phyloP scores from a whole-genome alignment of 1,284 basidiomycete species.

The Mycena citricolor region DNA sequence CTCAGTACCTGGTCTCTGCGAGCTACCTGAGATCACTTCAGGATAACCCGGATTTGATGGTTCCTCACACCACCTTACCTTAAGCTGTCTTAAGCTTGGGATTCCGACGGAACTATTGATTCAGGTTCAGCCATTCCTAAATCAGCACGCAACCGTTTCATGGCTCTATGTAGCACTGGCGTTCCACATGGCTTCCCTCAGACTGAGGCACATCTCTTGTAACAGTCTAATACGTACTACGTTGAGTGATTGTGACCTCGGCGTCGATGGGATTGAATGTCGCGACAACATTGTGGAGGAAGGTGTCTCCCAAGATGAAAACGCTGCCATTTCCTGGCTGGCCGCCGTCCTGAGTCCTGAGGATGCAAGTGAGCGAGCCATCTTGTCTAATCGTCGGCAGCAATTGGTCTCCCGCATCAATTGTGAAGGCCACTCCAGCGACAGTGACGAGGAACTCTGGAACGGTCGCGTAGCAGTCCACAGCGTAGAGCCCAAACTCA shows the following conservation, averaged over 20 bases:
- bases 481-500: conserved; percentile 19
- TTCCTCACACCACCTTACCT: too few species aligned
- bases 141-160: too few species aligned
- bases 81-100: too few species aligned
- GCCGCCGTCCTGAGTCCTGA: conserved; percentile 13
- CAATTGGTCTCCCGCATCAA: conserved; percentile 25
- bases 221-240: conserved; percentile 12
- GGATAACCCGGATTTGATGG: too few species aligned
- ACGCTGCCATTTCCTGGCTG: not conserved
- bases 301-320: not conserved
- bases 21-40: too few species aligned
- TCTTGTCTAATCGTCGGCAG: conserved; percentile 18
- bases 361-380: conserved; percentile 11
- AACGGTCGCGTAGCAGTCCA: conserved; percentile 26
- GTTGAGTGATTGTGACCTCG: conserved; percentile 14
- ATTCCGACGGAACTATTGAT: too few species aligned
- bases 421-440: conserved; percentile 24
- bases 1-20: too few species aligned
- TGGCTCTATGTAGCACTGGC: too few species aligned
- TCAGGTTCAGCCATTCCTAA: too few species aligned
- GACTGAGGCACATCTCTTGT: too few species aligned
- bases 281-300: conserved; percentile 28
- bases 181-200: too few species aligned
- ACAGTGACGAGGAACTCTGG: conserved; percentile 26
- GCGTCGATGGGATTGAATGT: conserved; percentile 15